Percentiles rank a stretch among this genome's conserved stretches.
phyloP scores from a whole-genome alignment of 1,139 yeast genomes.

The Sugiyamaella pinicola region DNA sequence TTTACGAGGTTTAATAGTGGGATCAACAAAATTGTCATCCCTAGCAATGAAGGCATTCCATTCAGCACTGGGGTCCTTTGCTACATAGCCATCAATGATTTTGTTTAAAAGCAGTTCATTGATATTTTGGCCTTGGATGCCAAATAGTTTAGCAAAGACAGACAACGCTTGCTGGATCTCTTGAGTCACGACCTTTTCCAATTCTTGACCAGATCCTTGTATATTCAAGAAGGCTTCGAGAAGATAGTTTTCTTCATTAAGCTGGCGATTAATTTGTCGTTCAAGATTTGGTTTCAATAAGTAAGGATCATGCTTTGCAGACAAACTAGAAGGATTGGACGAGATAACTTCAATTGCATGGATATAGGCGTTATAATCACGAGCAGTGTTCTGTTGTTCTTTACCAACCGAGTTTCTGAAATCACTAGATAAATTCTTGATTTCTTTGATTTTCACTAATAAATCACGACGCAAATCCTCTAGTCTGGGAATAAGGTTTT shows the following conservation, averaged over 20 bases:
- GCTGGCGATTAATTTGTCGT: slow-evolving; percentile 71
- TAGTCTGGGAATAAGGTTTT: slow-evolving; percentile 73
- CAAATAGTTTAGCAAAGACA: slow-evolving; percentile 59
- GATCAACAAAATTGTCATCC: slow-evolving; percentile 77
- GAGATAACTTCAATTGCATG: slow-evolving; percentile 37
- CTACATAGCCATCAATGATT: slow-evolving; percentile 70
- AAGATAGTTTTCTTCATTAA: slow-evolving; percentile 80
- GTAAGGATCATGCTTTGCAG: slow-evolving; percentile 74
- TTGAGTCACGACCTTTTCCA: slow-evolving; percentile 83
- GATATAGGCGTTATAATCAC: slow-evolving; percentile 35
- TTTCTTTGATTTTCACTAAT: slow-evolving; percentile 82
- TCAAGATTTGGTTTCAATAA: slow-evolving; percentile 72
- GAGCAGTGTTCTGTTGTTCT: slow-evolving; percentile 63
- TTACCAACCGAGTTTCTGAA: slow-evolving; percentile 73
- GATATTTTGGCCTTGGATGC: slow-evolving; percentile 36
- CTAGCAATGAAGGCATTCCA: slow-evolving; percentile 83
- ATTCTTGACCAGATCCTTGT: slow-evolving; percentile 84
- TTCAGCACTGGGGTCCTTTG: slow-evolving; percentile 77
- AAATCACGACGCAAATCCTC: slow-evolving; percentile 85
- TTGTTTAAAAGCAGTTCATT: slow-evolving; percentile 58
- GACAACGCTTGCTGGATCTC: slow-evolving; percentile 83
- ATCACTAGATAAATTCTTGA: slow-evolving; percentile 76
- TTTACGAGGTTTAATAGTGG: slow-evolving; percentile 68
- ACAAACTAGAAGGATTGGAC: slow-evolving; percentile 42
- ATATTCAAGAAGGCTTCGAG: slow-evolving; percentile 87